Evolutionary conservation across 2,329 filamentous ascomycete genomes (phyloP).

Genomic region (Cladophialophora yegresii): DNA sequence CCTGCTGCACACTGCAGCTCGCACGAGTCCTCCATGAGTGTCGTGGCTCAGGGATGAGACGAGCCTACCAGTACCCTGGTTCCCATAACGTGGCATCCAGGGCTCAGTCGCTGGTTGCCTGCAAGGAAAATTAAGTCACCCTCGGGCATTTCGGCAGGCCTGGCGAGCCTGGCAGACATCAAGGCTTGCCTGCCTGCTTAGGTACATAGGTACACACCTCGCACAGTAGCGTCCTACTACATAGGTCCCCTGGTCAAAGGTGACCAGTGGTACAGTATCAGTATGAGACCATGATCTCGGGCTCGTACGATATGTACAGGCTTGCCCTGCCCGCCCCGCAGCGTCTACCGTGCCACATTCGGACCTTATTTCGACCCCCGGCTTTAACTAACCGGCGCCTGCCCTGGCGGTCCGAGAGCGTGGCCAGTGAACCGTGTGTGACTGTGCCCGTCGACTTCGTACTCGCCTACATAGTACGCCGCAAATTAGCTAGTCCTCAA

Average conservation of each 20-base stretch:
- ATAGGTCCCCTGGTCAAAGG: background rate
- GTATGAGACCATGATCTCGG: conserved; percentile 14
- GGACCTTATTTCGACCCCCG: background rate
- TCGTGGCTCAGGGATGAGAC: too few species aligned
- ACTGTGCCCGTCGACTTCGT: background rate
- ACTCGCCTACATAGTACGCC: background rate
- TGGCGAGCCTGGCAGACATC: background rate
- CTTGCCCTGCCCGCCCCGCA: background rate
- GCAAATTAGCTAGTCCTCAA: too few species aligned
- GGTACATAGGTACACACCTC: background rate
- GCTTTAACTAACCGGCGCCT: conserved; percentile 1
- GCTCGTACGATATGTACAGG: background rate
- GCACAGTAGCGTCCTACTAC: background rate
- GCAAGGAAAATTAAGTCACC: background rate
- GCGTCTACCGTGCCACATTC: background rate
- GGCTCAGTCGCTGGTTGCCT: too few species aligned
- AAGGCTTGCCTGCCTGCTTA: background rate
- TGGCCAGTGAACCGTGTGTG: background rate
- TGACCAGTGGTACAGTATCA: background rate
- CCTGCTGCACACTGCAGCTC: background rate
- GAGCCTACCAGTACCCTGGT: background rate
- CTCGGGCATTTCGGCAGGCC: background rate
- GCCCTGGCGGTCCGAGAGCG: too few species aligned
- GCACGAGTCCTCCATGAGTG: too few species aligned
- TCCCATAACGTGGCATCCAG: background rate